Evolutionary conservation across 148 eudicot species (phyloP).

Genomic region (Oxyria digyna): DNA sequence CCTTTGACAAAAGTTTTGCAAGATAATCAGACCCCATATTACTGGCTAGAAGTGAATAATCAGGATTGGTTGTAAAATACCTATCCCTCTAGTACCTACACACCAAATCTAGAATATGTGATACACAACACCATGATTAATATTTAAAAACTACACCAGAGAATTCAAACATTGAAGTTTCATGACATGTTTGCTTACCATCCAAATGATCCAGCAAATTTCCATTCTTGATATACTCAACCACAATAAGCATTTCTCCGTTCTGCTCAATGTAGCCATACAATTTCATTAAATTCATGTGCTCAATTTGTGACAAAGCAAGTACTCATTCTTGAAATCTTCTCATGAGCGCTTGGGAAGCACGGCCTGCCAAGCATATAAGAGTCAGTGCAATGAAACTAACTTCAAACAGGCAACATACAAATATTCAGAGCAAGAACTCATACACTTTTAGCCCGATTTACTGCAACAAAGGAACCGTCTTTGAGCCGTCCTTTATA

Average conservation of each 20-base stretch:
- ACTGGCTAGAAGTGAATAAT: too few species aligned
- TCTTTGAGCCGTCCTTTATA: conserved; percentile 49
- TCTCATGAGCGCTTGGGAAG: conserved; percentile 18
- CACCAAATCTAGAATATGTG: background rate
- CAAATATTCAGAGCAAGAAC: background rate
- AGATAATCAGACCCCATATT: too few species aligned
- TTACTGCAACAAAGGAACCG: conserved; percentile 54
- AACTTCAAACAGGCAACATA: background rate
- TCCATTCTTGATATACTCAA: conserved; percentile 68
- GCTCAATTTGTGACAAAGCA: conserved; percentile 57
- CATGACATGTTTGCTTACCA: conserved; percentile 24
- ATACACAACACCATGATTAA: background rate
- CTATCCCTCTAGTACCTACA: conserved; percentile 37
- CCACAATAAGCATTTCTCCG: conserved; percentile 46
- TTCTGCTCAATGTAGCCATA: conserved; percentile 56
- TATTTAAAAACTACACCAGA: background rate
- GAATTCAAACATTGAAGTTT: background rate
- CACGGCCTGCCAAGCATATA: conserved; percentile 22
- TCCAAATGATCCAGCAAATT: conserved; percentile 59
- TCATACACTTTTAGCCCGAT: conserved; percentile 56
- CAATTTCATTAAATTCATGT: conserved; percentile 52
- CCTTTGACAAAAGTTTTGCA: too few species aligned
- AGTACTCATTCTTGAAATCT: conserved; percentile 60
- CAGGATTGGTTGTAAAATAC: too few species aligned
- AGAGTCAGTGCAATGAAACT: background rate